Evolutionary conservation across 257 asterid genomes (phyloP), one percentile per base, ranked within the genome.

Genomic region (Verbascum thapsus): DNA sequence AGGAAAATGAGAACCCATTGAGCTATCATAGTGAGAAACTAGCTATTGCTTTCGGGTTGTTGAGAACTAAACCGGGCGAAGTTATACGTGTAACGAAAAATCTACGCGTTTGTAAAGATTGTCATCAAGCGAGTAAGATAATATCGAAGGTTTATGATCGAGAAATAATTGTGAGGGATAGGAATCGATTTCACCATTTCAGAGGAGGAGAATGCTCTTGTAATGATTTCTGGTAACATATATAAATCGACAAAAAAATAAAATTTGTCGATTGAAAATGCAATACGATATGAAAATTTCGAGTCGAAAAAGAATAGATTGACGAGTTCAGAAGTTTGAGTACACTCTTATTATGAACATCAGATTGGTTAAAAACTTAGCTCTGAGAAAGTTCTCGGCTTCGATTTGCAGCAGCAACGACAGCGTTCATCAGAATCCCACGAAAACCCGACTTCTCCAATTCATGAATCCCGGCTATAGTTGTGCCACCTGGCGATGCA

Each of bases 351-450:
- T 26, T 26, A 26, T 26, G 5, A 26, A 26, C 3, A 5, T 26
- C 5, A 26, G 32, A 26, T 26, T 26, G 32, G 3, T 2, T 5
- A 6, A 18, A n/a, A 63, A 39, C 23, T 61, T 78, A 85, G 72
- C 35, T 85, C 66, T 73, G 74, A 11, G 97, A 87, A 45, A 92
- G 94, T 47, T 92, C 96, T 56, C 57, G 70, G 53, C 97, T 73
- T 22, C 90, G 96, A 64, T 89, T 87, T 43, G 96, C 87, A 70
- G 99, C 97, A 80, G 97, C 95, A 66, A 85, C 96, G 48, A 92
- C 99, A 10, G 94, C 96, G 22, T 87, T 92, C 91, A 92, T 92
- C 76, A 85, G 72, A 61, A 72, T 80, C 17, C 97, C 96, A 7
- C 94, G 90, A 71, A 92, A 89, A 16, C 96, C 99, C 22, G 86